phyloP scores from a whole-genome alignment of 352 stramenopile species.

The Pythium dissimile region DNA sequence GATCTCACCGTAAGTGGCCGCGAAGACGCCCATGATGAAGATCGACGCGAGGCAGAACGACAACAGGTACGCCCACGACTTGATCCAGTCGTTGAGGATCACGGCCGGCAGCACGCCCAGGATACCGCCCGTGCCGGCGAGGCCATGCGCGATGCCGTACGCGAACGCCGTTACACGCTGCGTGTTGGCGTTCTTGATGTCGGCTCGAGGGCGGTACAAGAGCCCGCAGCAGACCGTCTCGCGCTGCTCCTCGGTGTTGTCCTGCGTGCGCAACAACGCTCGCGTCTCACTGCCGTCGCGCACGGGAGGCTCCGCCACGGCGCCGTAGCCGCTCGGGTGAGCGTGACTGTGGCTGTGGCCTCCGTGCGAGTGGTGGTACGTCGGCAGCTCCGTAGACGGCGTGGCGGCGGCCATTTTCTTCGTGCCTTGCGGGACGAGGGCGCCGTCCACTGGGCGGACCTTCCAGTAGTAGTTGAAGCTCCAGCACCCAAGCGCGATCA shows the following conservation, averaged over 20 bases:
- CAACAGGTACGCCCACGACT: slow-evolving; percentile 69
- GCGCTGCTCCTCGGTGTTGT: slow-evolving; percentile 7
- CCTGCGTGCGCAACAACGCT: not conserved
- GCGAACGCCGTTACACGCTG: slow-evolving; percentile 54
- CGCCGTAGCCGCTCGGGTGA: not conserved
- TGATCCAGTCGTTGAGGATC: slow-evolving; percentile 55
- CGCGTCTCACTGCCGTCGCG: slow-evolving; percentile 6
- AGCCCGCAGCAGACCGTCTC: slow-evolving; percentile 30
- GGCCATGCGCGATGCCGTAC: slow-evolving; percentile 73
- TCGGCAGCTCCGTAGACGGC: not conserved
- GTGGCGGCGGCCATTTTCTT: too few relatives aligned
- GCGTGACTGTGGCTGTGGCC: not conserved
- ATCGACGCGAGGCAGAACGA: slow-evolving; percentile 84
- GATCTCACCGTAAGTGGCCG: slow-evolving; percentile 62
- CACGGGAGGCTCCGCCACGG: not conserved
- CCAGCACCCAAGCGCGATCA: slow-evolving; percentile 46
- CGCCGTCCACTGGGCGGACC: slow-evolving; percentile 20
- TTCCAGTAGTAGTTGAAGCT: slow-evolving; percentile 37
- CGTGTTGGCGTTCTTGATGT: slow-evolving; percentile 31
- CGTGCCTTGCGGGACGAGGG: not conserved
- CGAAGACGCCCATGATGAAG: slow-evolving; percentile 86
- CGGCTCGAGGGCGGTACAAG: slow-evolving; percentile 1
- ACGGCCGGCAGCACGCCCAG: slow-evolving; percentile 79
- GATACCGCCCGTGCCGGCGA: slow-evolving; percentile 54
- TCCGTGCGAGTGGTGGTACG: slow-evolving; percentile 11